Conservation (phyloP, 129 eudicot species). For the Lonicera japonica region DNA sequence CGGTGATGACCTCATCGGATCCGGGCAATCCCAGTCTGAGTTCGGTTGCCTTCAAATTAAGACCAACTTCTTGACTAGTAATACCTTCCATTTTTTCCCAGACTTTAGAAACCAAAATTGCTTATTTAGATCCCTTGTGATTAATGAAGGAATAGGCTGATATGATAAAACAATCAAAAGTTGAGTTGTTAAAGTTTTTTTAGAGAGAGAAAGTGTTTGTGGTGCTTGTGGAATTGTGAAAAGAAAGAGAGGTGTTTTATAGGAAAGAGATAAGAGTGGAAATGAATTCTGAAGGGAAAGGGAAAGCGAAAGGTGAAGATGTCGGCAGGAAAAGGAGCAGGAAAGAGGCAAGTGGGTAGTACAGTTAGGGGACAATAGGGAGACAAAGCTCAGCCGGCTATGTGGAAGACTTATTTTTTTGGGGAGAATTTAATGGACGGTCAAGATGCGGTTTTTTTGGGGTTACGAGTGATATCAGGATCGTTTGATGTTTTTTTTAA, state of each 20-base stretch:
- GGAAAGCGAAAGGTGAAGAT: constrained; percentile 34
- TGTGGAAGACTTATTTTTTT: constrained; percentile 21
- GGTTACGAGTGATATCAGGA: constrained; percentile 30
- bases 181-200: neutral
- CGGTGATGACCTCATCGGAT: constrained; percentile 33
- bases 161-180: no score
- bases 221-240: neutral
- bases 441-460: constrained; percentile 32
- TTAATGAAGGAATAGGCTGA: no score
- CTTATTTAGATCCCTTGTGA: neutral
- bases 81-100: no score
- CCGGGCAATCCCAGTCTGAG: constrained; percentile 78
- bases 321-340: constrained; percentile 60
- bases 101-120: no score
- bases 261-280: constrained; percentile 2
- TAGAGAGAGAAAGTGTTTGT: neutral
- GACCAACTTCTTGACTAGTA: constrained; percentile 20
- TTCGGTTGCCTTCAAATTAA: constrained; percentile 57
- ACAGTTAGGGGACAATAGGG: constrained; percentile 53
- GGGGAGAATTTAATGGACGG: constrained; percentile 25
- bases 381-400: constrained; percentile 72
- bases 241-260: constrained; percentile 11
- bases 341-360: constrained; percentile 45
- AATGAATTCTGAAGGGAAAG: neutral
- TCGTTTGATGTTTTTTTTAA: constrained; percentile 21